Conservation (phyloP, 257 asterid species). For the Gentiana straminea region DNA sequence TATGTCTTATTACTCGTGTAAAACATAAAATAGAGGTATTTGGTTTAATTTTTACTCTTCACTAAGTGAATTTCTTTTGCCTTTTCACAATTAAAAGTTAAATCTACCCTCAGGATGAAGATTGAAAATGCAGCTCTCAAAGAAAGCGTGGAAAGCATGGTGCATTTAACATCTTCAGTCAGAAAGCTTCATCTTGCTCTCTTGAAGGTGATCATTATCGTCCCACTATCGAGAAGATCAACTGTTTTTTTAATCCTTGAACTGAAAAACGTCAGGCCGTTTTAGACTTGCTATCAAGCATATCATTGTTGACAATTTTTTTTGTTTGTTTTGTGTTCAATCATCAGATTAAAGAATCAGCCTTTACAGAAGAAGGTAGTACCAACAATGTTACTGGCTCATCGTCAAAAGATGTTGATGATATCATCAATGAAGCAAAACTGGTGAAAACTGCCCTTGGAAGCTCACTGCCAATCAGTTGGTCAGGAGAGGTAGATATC, state of each 20-base stretch:
- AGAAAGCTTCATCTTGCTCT: slow-evolving; percentile 66
- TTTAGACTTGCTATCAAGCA: neutral
- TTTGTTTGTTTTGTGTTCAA: neutral
- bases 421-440: slow-evolving; percentile 50
- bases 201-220: slow-evolving; percentile 39
- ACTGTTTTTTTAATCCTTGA: neutral
- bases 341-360: slow-evolving; percentile 41
- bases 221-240: neutral
- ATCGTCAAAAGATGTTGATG: slow-evolving; percentile 29
- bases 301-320: neutral
- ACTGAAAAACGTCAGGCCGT: neutral
- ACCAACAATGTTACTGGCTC: neutral
- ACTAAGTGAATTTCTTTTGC: neutral
- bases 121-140: slow-evolving; percentile 88
- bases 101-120: slow-evolving; percentile 54
- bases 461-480: slow-evolving; percentile 74
- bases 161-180: slow-evolving; percentile 70
- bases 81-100: no score
- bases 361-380: slow-evolving; percentile 13
- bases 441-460: slow-evolving; percentile 73
- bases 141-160: slow-evolving; percentile 95
- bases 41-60: neutral
- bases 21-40: neutral
- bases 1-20: no score
- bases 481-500: slow-evolving; percentile 43